Percentiles rank a stretch among this genome's conserved stretches.
These are phyloP conservation scores for Metschnikowia amazonensis DNA, from an alignment of 805 yeast species.

Conservation along the genomic window DNA sequence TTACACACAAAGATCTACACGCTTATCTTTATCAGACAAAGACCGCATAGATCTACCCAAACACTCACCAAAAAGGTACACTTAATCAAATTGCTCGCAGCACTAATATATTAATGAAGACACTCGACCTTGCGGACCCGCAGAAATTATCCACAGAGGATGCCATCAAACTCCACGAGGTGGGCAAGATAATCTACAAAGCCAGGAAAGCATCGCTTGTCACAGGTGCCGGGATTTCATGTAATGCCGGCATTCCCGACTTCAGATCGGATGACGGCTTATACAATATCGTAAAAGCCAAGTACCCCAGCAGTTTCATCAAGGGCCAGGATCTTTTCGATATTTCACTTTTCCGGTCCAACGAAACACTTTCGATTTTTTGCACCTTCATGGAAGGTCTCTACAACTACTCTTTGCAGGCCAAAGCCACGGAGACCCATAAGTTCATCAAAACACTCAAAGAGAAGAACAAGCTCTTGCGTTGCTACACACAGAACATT, in stretches of 20 bases:
- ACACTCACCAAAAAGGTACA: too few relatives aligned
- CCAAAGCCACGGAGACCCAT: constrained; percentile 83
- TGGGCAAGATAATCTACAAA: constrained; percentile 43
- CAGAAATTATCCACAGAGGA: constrained; percentile 24
- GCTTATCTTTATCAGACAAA: too few relatives aligned
- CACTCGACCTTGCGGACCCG: constrained; percentile 22
- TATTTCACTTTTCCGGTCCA: constrained; percentile 70
- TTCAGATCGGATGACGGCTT: constrained; percentile 83
- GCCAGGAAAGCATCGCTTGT: constrained; percentile 62
- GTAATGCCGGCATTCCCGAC: constrained; percentile 97
- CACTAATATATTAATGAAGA: constrained; percentile 23
- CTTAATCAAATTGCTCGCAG: not conserved
- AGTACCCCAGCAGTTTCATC: constrained; percentile 57
- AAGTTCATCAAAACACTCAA: constrained; percentile 60
- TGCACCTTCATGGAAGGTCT: constrained; percentile 86
- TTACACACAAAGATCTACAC: too few relatives aligned
- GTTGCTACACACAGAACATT: constrained; percentile 94
- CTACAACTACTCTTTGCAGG: constrained; percentile 57
- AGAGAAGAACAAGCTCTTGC: constrained; percentile 60
- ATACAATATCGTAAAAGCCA: constrained; percentile 65
- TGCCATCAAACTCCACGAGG: constrained; percentile 33
- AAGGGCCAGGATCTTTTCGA: constrained; percentile 93
- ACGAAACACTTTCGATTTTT: constrained; percentile 64
- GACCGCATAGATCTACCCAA: too few relatives aligned
- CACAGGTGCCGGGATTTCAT: constrained; percentile 96